These are phyloP conservation scores for Acorus gramineus DNA, from an alignment of 106 monocot species.

Conservation along the genomic window DNA sequence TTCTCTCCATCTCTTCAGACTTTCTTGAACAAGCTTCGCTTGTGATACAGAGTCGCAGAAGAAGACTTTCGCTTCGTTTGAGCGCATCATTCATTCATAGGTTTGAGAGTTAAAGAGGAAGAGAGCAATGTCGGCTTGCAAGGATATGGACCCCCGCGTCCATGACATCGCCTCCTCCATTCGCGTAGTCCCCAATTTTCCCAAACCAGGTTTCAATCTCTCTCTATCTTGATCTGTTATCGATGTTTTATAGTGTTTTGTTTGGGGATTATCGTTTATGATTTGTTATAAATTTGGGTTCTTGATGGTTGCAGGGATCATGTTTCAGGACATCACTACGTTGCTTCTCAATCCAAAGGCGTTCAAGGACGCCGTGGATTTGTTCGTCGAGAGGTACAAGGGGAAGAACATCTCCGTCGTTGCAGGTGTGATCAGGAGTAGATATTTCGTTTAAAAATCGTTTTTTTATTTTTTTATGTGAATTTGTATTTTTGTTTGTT, in stretches of 20 bases:
- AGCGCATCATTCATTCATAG: no score
- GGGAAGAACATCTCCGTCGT: slow-evolving; percentile 11
- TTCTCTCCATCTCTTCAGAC: no score
- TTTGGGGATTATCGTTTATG: no score
- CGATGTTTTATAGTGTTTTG: background rate
- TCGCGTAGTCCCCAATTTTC: slow-evolving; percentile 15
- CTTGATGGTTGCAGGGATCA: slow-evolving; percentile 4
- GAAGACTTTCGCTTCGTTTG: no score
- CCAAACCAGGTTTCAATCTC: slow-evolving; percentile 5
- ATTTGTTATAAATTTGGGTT: no score
- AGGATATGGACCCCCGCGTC: slow-evolving; percentile 13
- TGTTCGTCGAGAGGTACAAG: slow-evolving; percentile 12
- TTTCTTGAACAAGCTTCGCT: no score
- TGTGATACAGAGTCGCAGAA: no score
- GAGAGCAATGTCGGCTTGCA: background rate
- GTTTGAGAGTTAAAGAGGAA: background rate
- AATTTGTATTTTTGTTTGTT: no score
- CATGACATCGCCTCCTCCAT: slow-evolving; percentile 11
- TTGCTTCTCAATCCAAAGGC: slow-evolving; percentile 12
- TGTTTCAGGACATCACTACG: slow-evolving; percentile 19
- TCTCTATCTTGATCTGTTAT: background rate
- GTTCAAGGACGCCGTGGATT: slow-evolving; percentile 7
- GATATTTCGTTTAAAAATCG: no score
- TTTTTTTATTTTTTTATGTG: no score
- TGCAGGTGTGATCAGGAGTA: background rate